phyloP scores from a whole-genome alignment of 257 asterid genomes.

The Perilla frutescens region DNA sequence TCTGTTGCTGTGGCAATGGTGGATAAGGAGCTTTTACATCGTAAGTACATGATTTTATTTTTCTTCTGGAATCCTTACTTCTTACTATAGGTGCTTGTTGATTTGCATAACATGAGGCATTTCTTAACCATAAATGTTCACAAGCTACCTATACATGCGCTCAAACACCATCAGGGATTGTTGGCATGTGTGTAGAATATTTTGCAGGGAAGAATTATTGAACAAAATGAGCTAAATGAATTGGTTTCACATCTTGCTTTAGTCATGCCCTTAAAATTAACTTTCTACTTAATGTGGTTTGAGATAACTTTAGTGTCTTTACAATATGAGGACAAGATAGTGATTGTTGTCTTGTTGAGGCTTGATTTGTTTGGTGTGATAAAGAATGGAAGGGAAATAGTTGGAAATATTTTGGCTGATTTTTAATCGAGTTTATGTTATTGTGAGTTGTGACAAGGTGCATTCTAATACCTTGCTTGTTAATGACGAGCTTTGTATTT shows the following conservation, averaged over 20 bases:
- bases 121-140: constrained; percentile 1
- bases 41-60: constrained; percentile 52
- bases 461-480: background rate
- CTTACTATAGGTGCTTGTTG: constrained; percentile 1
- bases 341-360: background rate
- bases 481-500: background rate
- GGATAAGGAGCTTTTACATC: constrained; percentile 77
- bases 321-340: background rate
- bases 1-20: constrained; percentile 94
- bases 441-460: background rate
- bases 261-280: background rate
- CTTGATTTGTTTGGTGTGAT: background rate
- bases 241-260: constrained; percentile 12
- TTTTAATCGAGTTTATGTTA: background rate
- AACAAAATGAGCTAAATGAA: background rate
- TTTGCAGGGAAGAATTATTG: background rate
- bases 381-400: background rate
- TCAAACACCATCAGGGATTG: background rate
- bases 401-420: background rate
- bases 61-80: background rate
- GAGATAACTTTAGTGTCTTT: background rate
- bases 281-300: constrained; percentile 4
- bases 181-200: constrained; percentile 1
- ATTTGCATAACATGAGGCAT: background rate
- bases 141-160: background rate